phyloP scores from a whole-genome alignment of 2,329 filamentous ascomycete species.

The Sphaerulina populicola region DNA sequence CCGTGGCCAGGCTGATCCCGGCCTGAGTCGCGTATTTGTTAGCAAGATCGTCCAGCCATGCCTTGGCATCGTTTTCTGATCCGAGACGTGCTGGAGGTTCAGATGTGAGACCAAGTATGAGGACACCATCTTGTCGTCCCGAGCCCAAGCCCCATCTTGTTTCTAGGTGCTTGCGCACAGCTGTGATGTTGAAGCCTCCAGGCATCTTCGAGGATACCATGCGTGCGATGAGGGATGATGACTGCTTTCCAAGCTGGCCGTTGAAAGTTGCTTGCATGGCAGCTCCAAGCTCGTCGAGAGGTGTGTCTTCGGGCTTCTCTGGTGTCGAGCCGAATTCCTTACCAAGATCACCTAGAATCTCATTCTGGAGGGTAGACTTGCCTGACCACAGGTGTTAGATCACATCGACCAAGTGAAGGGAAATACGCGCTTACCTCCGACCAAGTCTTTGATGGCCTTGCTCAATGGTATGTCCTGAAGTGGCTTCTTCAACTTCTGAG shows the following conservation, averaged over 20 bases:
- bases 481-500: constrained; percentile 96
- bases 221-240: constrained; percentile 82
- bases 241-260: constrained; percentile 94
- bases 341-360: constrained; percentile 92
- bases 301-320: constrained; percentile 96
- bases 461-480: constrained; percentile 78
- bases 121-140: constrained; percentile 82
- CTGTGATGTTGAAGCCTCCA: constrained; percentile 96
- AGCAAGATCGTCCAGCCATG: constrained; percentile 76
- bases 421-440: constrained; percentile 63
- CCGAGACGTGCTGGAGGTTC: constrained; percentile 83
- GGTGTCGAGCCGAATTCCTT: constrained; percentile 98
- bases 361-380: constrained; percentile 97
- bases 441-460: constrained; percentile 97
- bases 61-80: constrained; percentile 83
- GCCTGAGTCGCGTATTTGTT: constrained; percentile 82
- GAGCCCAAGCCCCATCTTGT: constrained; percentile 80
- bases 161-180: constrained; percentile 89
- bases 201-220: constrained; percentile 99
- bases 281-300: constrained; percentile 87
- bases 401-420: neutral
- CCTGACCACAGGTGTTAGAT: constrained; percentile 45
- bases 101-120: constrained; percentile 83
- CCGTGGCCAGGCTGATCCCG: constrained; percentile 74
- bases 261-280: constrained; percentile 99